These are phyloP conservation scores for Fusarium begoniae DNA, from an alignment of 2,329 filamentous ascomycete species.

Conservation along the genomic window DNA sequence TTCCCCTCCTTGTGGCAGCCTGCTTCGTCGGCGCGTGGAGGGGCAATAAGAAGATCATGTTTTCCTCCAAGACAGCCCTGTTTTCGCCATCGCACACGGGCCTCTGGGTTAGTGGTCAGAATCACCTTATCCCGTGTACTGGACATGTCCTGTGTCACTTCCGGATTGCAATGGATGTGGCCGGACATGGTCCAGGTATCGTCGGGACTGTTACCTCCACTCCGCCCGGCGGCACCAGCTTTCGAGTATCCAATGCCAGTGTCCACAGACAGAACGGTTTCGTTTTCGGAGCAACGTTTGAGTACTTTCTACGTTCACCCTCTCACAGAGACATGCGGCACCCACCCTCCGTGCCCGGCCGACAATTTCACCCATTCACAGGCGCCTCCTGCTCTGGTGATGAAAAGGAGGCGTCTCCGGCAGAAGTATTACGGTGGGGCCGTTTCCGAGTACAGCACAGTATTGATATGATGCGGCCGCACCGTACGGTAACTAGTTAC, in stretches of 20 bases:
- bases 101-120: neutral
- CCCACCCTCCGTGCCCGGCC: constrained; percentile 13
- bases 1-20: constrained; percentile 7
- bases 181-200: constrained; percentile 32
- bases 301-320: neutral
- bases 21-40: neutral
- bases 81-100: neutral
- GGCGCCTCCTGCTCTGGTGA: constrained; percentile 12
- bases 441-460: constrained; percentile 26
- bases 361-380: constrained; percentile 5
- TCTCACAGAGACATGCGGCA: constrained; percentile 12
- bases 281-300: neutral
- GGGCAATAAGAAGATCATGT: neutral
- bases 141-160: constrained; percentile 7
- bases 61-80: neutral
- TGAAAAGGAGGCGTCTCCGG: constrained; percentile 28
- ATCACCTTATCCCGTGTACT: neutral
- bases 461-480: neutral
- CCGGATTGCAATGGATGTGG: constrained; percentile 4
- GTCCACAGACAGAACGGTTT: constrained; percentile 7
- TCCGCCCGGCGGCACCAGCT: constrained; percentile 13
- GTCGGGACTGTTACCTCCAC: constrained; percentile 24
- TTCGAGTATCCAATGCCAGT: neutral
- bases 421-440: constrained; percentile 27
- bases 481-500: constrained; percentile 10